phyloP scores from a whole-genome alignment of 2,329 filamentous ascomycete species.

The Trichoderma semiorbis region DNA sequence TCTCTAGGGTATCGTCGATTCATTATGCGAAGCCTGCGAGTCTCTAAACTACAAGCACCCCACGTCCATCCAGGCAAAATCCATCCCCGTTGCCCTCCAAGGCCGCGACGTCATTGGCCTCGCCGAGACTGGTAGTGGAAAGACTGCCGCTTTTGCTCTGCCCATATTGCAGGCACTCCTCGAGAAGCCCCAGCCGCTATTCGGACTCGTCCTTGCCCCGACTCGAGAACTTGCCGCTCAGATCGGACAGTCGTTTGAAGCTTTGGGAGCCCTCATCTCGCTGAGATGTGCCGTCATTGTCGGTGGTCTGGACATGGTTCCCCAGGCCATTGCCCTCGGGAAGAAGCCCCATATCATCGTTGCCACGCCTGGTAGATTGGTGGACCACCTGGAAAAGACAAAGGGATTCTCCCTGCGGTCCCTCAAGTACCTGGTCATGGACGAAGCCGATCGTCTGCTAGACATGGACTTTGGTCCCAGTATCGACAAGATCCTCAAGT shows the following conservation, averaged over 20 bases:
- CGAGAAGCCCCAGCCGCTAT: slow-evolving; percentile 80
- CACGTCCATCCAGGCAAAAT: slow-evolving; percentile 82
- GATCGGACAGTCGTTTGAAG: slow-evolving; percentile 84
- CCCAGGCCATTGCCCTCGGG: slow-evolving; percentile 84
- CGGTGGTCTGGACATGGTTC: slow-evolving; percentile 93
- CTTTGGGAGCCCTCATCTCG: slow-evolving; percentile 81
- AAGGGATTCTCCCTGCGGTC: slow-evolving; percentile 85
- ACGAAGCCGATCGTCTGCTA: slow-evolving; percentile 86
- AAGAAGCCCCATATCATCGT: slow-evolving; percentile 95
- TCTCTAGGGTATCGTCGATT: slow-evolving; percentile 73
- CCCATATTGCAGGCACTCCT: slow-evolving; percentile 90
- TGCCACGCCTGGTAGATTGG: slow-evolving; percentile 81
- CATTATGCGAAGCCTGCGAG: slow-evolving; percentile 83
- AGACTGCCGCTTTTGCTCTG: slow-evolving; percentile 91
- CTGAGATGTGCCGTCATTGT: slow-evolving; percentile 83
- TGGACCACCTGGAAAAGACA: slow-evolving; percentile 94
- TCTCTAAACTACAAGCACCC: slow-evolving; percentile 78
- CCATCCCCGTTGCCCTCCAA: slow-evolving; percentile 76
- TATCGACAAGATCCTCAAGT: slow-evolving; percentile 89
- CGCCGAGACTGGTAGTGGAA: slow-evolving; percentile 92
- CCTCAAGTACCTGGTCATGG: slow-evolving; percentile 88
- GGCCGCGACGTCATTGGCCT: slow-evolving; percentile 87
- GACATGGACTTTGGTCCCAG: slow-evolving; percentile 93
- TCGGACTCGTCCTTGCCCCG: slow-evolving; percentile 85
- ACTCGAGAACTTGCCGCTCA: slow-evolving; percentile 92